phyloP scores from a whole-genome alignment of 495 filamentous ascomycete species.

The Chaetomium fimeti region DNA sequence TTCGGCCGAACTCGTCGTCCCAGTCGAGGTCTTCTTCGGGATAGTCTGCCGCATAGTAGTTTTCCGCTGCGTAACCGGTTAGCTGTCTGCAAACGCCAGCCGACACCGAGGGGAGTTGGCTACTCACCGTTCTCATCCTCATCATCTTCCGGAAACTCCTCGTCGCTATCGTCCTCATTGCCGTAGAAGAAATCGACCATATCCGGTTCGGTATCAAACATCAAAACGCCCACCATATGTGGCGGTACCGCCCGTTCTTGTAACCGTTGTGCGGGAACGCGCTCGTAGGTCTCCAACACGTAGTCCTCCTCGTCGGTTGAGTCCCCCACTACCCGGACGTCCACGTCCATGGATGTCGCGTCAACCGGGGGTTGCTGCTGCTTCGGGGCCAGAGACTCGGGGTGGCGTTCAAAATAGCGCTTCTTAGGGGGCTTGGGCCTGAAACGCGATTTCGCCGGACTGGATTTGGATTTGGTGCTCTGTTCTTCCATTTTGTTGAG shows the following conservation, averaged over 20 bases:
- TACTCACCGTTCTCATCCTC: conserved; percentile 55
- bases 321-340: conserved; percentile 24
- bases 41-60: conserved; percentile 55
- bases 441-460: conserved; percentile 34
- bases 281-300: conserved; percentile 54
- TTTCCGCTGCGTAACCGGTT: conserved; percentile 45
- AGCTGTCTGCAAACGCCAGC: neutral
- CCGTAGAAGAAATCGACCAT: conserved; percentile 51
- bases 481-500: conserved; percentile 40
- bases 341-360: conserved; percentile 26
- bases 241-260: conserved; percentile 38
- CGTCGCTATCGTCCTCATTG: conserved; percentile 44
- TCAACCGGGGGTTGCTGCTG: neutral
- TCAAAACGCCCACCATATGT: conserved; percentile 48
- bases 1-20: conserved; percentile 50
- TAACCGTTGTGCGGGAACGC: conserved; percentile 49
- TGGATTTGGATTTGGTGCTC: conserved; percentile 26
- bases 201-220: conserved; percentile 54
- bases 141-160: conserved; percentile 52
- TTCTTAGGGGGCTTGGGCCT: conserved; percentile 48
- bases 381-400: conserved; percentile 32
- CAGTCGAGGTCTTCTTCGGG: conserved; percentile 57
- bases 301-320: conserved; percentile 51
- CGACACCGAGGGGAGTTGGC: neutral
- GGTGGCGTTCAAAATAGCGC: conserved; percentile 51